Conservation (phyloP, 768 basidiomycete genomes). For the Tylopilus vinaceipallidus region DNA sequence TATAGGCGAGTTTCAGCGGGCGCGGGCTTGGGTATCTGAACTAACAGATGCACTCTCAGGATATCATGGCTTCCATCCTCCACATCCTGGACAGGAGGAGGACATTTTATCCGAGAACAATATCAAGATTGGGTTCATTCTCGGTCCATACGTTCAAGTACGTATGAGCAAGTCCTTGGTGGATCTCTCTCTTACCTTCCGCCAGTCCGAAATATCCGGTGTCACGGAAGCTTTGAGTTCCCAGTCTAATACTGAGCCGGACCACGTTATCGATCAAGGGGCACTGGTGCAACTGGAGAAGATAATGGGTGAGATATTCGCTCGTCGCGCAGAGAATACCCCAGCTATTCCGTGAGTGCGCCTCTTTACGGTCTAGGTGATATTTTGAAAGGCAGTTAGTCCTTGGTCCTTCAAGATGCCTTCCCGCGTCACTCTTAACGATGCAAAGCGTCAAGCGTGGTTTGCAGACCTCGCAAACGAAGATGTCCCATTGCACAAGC, state of each 20-base stretch:
- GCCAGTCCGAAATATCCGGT: slow-evolving; percentile 23
- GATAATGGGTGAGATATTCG: slow-evolving; percentile 75
- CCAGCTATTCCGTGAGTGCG: slow-evolving; percentile 62
- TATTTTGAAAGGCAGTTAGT: slow-evolving; percentile 24
- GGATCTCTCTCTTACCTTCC: neutral
- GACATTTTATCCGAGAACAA: slow-evolving; percentile 63
- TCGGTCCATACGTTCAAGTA: slow-evolving; percentile 57
- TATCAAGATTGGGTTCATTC: slow-evolving; percentile 63
- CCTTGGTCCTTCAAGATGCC: slow-evolving; percentile 75
- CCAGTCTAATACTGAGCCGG: slow-evolving; percentile 31
- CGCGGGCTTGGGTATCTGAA: neutral
- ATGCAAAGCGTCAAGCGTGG: slow-evolving; percentile 78
- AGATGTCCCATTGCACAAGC: slow-evolving; percentile 73
- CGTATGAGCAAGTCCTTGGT: slow-evolving; percentile 20
- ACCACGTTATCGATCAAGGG: slow-evolving; percentile 48
- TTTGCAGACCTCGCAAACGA: slow-evolving; percentile 81
- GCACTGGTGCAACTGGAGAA: slow-evolving; percentile 63
- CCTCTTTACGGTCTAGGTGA: neutral
- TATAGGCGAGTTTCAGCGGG: slow-evolving; percentile 47
- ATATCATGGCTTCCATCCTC: slow-evolving; percentile 75
- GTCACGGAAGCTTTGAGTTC: slow-evolving; percentile 14
- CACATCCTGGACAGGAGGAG: slow-evolving; percentile 71
- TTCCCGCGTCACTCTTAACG: slow-evolving; percentile 77
- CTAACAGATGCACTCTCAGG: slow-evolving; percentile 40
- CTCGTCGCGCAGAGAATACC: slow-evolving; percentile 54